A percentile compares a stretch with the other conserved stretches of the same genome.
phyloP scores from a whole-genome alignment of 1,284 basidiomycete species.

The Cystobasidiaceae sp. region DNA sequence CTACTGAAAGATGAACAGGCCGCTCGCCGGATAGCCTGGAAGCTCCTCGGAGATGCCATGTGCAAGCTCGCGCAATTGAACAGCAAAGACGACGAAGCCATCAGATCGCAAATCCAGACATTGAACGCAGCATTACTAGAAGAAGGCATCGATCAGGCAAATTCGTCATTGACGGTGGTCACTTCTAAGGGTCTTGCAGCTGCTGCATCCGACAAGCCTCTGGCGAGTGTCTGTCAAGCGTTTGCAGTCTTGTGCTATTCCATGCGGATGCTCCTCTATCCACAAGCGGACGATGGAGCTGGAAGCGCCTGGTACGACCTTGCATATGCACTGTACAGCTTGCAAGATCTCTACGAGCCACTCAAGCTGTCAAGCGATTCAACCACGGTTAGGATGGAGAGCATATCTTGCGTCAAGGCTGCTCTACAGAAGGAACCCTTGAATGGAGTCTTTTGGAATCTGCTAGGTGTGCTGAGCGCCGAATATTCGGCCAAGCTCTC shows the following conservation, averaged over 20 bases:
- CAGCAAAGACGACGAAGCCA: not conserved
- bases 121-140: constrained; percentile 28
- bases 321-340: constrained; percentile 55
- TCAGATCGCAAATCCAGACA: not conserved
- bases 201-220: not conserved
- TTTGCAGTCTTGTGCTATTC: constrained; percentile 66
- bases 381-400: constrained; percentile 53
- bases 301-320: constrained; percentile 73
- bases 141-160: constrained; percentile 44
- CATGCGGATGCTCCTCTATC: constrained; percentile 64
- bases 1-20: constrained; percentile 54
- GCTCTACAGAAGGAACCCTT: constrained; percentile 70
- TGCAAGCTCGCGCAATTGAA: constrained; percentile 46
- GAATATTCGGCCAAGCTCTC: constrained; percentile 62
- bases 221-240: constrained; percentile 20
- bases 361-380: constrained; percentile 41
- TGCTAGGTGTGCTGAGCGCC: constrained; percentile 71
- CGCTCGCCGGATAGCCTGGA: constrained; percentile 67
- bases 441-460: constrained; percentile 75
- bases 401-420: constrained; percentile 62
- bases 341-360: constrained; percentile 52
- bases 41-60: constrained; percentile 72
- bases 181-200: constrained; percentile 3
- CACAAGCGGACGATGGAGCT: constrained; percentile 56
- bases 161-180: constrained; percentile 32